Evolutionary conservation across 345 rosid species (phyloP), one percentile per base, ranked within the genome.

Genomic region (Brassica incana): DNA sequence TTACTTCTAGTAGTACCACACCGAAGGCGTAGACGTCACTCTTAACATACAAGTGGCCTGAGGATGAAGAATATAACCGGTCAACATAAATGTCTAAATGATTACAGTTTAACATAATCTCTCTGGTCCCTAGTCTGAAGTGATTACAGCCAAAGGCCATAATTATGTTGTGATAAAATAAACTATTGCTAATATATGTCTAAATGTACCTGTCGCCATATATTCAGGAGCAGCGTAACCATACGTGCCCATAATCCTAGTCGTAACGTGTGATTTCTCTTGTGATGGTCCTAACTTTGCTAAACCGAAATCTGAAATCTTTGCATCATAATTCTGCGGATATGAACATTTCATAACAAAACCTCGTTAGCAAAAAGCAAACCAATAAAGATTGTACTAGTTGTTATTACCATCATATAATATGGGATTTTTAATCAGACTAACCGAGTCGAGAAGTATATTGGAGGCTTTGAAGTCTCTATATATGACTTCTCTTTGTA

Each of bases 401-500:
- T n/a, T n/a, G n/a, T n/a, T n/a, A n/a, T n/a, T n/a, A n/a, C n/a
- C n/a, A 29, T 29, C 35, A 62, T 61, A 35, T 69, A 72, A 54
- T 32, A 60, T 60, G 16, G 27, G 20, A 12, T 18, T 18, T 43
- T 61, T 30, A 29, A 29, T 43, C 9, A 45, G 64, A 84, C 91
- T 83, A 72, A 95, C 99, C 89, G 62, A 79, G 64, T 91, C 97
- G 23, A 95, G 88, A 78, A 92, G 84, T 65, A 95, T 89, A 79
- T 90, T 92, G 2, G 97, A 88, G 50, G 98, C 90, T 87, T 91
- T 90, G 76, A 94, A 92, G 83, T 92, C 97, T 77, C 94, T 83
- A 79, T 91, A 88, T 72, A 92, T 92, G 85, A 95, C 89, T 80
- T 88, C 83, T 85, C 87, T 87, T 12, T 91, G 90, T 12, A 87